These are phyloP conservation scores for Lipomyces anomalus DNA, from an alignment of 805 yeast genomes.

Conservation along the genomic window DNA sequence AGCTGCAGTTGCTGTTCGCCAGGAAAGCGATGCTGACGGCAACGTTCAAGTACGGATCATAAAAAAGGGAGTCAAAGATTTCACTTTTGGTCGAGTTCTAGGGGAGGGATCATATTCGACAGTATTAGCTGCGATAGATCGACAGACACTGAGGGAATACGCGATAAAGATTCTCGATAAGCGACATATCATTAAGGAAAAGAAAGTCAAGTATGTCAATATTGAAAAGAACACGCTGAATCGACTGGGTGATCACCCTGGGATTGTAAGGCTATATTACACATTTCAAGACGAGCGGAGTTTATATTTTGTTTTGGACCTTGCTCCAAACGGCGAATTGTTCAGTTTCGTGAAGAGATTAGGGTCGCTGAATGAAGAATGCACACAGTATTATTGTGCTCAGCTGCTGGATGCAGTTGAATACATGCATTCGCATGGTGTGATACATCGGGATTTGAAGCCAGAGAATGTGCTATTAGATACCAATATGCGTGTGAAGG, in stretches of 20 bases:
- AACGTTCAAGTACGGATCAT: constrained; percentile 47
- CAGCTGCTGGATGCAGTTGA: constrained; percentile 88
- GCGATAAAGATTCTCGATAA: constrained; percentile 91
- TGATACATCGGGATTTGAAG: constrained; percentile 88
- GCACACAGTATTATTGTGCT: constrained; percentile 72
- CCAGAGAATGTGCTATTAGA: constrained; percentile 89
- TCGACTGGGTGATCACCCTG: constrained; percentile 86
- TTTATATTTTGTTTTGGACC: constrained; percentile 85
- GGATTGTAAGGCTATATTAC: constrained; percentile 83
- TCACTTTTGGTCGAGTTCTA: constrained; percentile 76
- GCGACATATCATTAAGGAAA: constrained; percentile 87
- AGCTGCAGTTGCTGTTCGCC: constrained; percentile 51
- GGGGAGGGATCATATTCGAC: constrained; percentile 97
- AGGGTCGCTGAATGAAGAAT: constrained; percentile 70
- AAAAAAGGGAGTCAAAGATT: constrained; percentile 65
- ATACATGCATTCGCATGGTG: constrained; percentile 83
- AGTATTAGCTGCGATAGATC: constrained; percentile 75
- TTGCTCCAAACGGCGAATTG: constrained; percentile 93
- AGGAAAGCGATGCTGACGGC: constrained; percentile 44
- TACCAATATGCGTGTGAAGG: constrained; percentile 78
- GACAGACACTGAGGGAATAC: constrained; percentile 64
- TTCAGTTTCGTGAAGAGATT: constrained; percentile 65
- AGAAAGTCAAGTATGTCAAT: constrained; percentile 90
- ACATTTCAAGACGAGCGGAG: constrained; percentile 91
- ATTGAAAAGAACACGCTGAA: constrained; percentile 89